These are phyloP conservation scores for Oryza australiensis DNA, from an alignment of 176 grass and related monocot genomes.

Conservation along the genomic window DNA sequence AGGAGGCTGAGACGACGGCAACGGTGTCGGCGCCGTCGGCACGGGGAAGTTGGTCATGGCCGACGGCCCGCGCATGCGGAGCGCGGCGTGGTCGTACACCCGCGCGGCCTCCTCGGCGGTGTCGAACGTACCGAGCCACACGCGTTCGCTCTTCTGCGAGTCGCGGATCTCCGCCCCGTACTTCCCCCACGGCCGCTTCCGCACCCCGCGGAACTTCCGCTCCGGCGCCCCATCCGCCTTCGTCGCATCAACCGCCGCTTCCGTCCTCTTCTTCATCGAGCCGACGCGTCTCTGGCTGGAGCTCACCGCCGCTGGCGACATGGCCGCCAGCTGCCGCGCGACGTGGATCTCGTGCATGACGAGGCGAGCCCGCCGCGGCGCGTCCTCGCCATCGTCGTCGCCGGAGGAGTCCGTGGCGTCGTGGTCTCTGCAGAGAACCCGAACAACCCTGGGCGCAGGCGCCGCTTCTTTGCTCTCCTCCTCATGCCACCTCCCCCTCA, in stretches of 20 bases:
- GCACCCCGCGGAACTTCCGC: conserved; percentile 41
- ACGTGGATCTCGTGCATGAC: conserved; percentile 46
- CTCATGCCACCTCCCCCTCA: not conserved
- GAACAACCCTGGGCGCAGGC: not conserved
- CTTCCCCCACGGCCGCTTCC: conserved; percentile 52
- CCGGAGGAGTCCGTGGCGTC: conserved; percentile 58
- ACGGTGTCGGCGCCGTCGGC: not conserved
- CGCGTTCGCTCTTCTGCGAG: conserved; percentile 30
- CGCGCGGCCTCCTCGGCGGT: conserved; percentile 81
- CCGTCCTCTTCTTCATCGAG: conserved; percentile 3
- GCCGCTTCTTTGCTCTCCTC: not conserved
- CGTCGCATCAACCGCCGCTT: not conserved
- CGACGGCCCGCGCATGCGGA: conserved; percentile 58
- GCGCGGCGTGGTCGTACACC: conserved; percentile 65
- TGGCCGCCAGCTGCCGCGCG: not conserved
- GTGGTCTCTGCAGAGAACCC: conserved; percentile 35
- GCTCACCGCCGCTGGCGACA: not conserved
- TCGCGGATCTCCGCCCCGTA: conserved; percentile 70
- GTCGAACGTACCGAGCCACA: conserved; percentile 87
- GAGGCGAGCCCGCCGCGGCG: not conserved
- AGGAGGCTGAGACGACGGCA: not conserved
- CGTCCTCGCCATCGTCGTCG: not conserved
- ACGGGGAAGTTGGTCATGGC: conserved; percentile 73
- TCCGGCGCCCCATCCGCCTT: not conserved
- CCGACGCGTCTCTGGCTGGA: not conserved